These are phyloP conservation scores for Trypanosoma boissoni DNA, from an alignment of 208 protist genomes.

Conservation along the genomic window DNA sequence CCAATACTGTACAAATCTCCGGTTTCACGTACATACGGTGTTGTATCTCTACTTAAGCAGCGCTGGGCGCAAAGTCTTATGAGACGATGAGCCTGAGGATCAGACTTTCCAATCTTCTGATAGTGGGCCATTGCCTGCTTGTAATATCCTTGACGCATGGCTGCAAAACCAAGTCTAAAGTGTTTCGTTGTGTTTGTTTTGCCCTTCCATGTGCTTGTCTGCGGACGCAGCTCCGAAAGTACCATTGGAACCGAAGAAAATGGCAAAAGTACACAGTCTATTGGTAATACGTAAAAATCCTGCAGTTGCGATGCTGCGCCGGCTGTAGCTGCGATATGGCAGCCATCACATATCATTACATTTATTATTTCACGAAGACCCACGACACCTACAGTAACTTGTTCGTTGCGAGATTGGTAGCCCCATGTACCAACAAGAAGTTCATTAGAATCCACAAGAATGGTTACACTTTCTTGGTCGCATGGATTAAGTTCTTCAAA, in stretches of 20 bases:
- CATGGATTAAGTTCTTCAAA: slow-evolving; percentile 29
- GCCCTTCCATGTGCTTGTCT: slow-evolving; percentile 14
- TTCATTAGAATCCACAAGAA: slow-evolving; percentile 50
- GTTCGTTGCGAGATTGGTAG: slow-evolving; percentile 18
- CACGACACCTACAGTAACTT: slow-evolving; percentile 12
- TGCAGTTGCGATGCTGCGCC: slow-evolving; percentile 46
- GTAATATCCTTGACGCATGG: slow-evolving; percentile 61
- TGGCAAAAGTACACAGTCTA: slow-evolving; percentile 47
- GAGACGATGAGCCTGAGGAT: slow-evolving; percentile 43
- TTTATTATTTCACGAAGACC: slow-evolving; percentile 13
- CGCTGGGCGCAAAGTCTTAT: slow-evolving; percentile 47
- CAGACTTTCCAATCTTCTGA: slow-evolving; percentile 15
- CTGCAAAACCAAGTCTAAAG: slow-evolving; percentile 50
- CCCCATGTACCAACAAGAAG: slow-evolving; percentile 73
- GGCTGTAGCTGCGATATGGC: slow-evolving; percentile 55
- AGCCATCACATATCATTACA: slow-evolving; percentile 11
- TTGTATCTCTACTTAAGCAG: slow-evolving; percentile 32
- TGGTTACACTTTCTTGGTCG: slow-evolving; percentile 40
- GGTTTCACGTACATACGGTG: slow-evolving; percentile 41
- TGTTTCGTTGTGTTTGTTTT: slow-evolving; percentile 30
- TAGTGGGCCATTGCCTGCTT: slow-evolving; percentile 34
- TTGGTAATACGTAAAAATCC: slow-evolving; percentile 35
- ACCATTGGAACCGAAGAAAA: slow-evolving; percentile 37
- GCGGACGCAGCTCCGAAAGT: slow-evolving; percentile 48
- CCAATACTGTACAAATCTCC: slow-evolving; percentile 7